Base-by-base conservation (phyloP, 2,329 filamentous ascomycete genomes). In the Fusarium pininemorale region DNA sequence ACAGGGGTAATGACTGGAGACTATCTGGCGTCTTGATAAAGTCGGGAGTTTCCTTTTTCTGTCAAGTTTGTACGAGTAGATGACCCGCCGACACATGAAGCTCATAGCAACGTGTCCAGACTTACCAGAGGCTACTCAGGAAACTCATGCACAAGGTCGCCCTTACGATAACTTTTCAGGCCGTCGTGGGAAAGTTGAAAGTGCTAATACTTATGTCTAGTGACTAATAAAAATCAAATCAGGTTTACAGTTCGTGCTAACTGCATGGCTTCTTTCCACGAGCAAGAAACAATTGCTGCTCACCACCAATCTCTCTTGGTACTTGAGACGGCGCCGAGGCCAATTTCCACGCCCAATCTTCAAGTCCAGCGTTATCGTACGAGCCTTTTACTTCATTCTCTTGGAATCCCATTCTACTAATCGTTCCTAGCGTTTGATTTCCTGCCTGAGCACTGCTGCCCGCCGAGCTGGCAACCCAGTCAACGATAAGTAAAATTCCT, bases 401-500 rank as follows among this genome's bases (percentile, higher is more conserved):
- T 3, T 48, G 54, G 20, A 81, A 82, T 0, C 78, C 78, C 37
- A 73, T 66, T 2, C 73, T 67, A 5, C 66, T 71, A 15, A 79
- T 73, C 6, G 67, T 77, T 12, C 67, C 55, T 12, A 59, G 63
- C 0, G 69, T 60, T 7, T 50, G 63, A 6, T 58, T 41, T 10
- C 15, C 59, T 2, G 44, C 28, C 13, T 51, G 60, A 10, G 32
- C 37, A 18, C 70, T 66, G 6, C 65, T 72, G 30, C 68, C 72
- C 41, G 77, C 77, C 0, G 65, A 56, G 2, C 51, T 45, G 2
- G 60, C 51, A 18, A 79, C 73, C 78, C 80, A 81, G 63, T 84
- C 82, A 5, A 83, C 62, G 8, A 83, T 76, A 35, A 83, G 69
- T 15, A 84, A 51, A 1, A 79, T 69, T 9, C 82, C 82, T 2